Conservation (phyloP, 371 early-diverging fungal genomes). For the Mucor circinelloides region DNA sequence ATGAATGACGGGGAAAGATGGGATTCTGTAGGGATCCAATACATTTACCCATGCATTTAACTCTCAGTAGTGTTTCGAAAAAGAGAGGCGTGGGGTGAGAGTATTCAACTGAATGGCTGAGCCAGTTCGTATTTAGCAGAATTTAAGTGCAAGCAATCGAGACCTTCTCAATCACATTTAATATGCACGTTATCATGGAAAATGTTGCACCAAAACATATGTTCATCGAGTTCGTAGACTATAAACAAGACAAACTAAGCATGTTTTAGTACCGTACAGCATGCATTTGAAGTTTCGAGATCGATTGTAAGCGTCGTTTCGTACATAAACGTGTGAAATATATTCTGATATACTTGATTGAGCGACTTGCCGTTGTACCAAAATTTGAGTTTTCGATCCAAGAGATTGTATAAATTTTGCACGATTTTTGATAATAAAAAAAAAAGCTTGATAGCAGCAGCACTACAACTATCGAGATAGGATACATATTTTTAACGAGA, state of each 20-base stretch:
- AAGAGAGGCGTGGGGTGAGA: not conserved
- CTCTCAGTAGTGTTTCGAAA: not conserved
- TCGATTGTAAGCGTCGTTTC: not conserved
- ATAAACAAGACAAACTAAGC: not conserved
- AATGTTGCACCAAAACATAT: not conserved
- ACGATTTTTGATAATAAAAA: too few species aligned
- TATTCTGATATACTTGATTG: not conserved
- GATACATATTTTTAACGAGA: too few species aligned
- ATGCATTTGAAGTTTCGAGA: not conserved
- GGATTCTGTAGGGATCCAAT: not conserved
- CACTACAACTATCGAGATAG: too few species aligned
- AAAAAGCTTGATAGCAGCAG: too few species aligned
- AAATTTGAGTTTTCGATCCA: not conserved
- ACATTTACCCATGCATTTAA: not conserved
- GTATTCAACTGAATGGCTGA: not conserved
- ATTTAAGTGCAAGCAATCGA: not conserved
- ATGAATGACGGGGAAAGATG: not conserved
- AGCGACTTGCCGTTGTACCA: not conserved
- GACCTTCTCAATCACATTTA: not conserved
- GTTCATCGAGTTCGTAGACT: not conserved
- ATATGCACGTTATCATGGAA: not conserved
- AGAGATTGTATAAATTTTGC: not conserved
- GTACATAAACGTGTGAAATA: not conserved
- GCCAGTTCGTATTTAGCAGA: not conserved
- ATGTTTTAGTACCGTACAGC: not conserved